Base-by-base conservation (phyloP, 2,329 filamentous ascomycete genomes). In the Trichoderma afroharzianum region DNA sequence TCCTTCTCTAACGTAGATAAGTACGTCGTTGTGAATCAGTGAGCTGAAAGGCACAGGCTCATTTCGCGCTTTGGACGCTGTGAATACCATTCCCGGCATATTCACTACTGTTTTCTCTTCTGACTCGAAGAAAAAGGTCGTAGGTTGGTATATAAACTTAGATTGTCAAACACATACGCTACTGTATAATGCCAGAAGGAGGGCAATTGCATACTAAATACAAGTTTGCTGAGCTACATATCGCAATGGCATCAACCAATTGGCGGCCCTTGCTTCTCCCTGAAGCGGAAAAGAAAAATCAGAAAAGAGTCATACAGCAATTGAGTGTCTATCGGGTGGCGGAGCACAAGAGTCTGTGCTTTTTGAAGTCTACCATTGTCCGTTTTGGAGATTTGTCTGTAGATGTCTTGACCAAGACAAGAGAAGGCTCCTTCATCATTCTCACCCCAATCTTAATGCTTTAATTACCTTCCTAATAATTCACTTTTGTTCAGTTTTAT, bases 1-100 rank as follows among this genome's bases (percentile, higher is more conserved):
- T 30, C 18, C 1, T 80, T 75, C 76, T 78, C 79, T 77, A 77
- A 81, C 32, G 77, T 75, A 24, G 2, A 78, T 71, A 43, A 72
- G 68, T 4, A 67, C 69, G 18, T 63, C 68, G 15, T 73, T 59
- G 21, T 72, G 58, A n/a, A 32, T 36, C 2, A 36, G 18, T 14
- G 36, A 75, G 57, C 63, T 47, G 50, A 67, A 63, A 47, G 26
- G 24, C 53, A 36, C 68, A 7, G 53, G 14, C 26, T 72, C 21
- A 14, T 53, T 26, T 28, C 55, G 63, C n/a, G 24, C 14, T 14
- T 43, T 24, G 3, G 33, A n/a, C 43, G 26, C 32, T 26, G 57
- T 36, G 30, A 3, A 2, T 7, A 15, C 43, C 9, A 71, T n/a
- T 36, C 61, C 55, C 15, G 62, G 69, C 62, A 68, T 68, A n/a